Evolutionary conservation across 2,329 filamentous ascomycete genomes (phyloP), one percentile per base, ranked within the genome.

Genomic region (Claviceps africana): DNA sequence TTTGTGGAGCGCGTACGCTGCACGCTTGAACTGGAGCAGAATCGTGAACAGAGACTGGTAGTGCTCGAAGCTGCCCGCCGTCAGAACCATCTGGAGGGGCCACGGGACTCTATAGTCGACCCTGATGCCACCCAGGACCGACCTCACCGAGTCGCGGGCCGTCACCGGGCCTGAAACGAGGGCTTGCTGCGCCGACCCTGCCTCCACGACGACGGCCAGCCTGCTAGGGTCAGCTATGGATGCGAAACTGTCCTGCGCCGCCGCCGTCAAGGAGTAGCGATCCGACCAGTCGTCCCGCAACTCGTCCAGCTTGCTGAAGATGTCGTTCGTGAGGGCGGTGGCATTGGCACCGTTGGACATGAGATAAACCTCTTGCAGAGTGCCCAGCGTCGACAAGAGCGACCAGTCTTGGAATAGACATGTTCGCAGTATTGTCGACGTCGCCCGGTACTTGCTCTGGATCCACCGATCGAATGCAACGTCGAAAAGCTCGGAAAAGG

Each of bases 31-130:
- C 63, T 96, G 90, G 31, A 95, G 74, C 1, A 95, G 74, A 9
- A 95, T 76, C 0, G 80, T 83, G 58, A 88, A 88, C 4, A 91
- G 70, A 25, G 76, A 71, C 60, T 88, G 85, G 61, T 95, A 95
- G 3, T 76, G 72, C 0, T 67, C 62, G 22, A 88, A 74, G 7
- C 81, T 81, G 3, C 77, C 71, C 46, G 80, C 77, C 1, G 81
- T 81, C 45, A 95, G 72, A 30, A 96, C 79, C 61, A 95, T 91
- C 52, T 75, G 76, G 17, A 82, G 70, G 1, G 81, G 74, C 81
- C 80, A 84, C 7, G 77, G 70, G 52, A 93, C 75, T 2, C 79
- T 75, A 62, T 89, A 93, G 45, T 76, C 74, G 22, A 91, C 70
- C 22, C 73, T 74, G n/a, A 94, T 70, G 9, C 74, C 70, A 3